Evolutionary conservation across 2,329 filamentous ascomycete genomes (phyloP).

Genomic region (Epichloe typhina): DNA sequence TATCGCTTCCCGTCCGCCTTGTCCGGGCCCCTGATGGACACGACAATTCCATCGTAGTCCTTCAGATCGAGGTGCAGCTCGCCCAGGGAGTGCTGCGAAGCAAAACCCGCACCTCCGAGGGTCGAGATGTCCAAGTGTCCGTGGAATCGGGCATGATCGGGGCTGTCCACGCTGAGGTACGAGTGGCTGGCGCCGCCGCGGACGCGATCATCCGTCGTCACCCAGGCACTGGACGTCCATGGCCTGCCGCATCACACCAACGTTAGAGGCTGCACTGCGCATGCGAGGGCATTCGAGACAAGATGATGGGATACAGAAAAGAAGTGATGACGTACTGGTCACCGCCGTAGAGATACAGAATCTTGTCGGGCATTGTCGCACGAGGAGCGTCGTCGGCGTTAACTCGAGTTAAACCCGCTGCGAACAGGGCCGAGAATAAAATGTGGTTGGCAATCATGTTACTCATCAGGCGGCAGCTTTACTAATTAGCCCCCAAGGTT

Average conservation of each 20-base stretch:
- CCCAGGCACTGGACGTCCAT: conserved; percentile 52
- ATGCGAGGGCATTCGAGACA: background rate
- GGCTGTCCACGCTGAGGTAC: conserved; percentile 24
- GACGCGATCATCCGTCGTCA: conserved; percentile 61
- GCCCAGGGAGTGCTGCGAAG: conserved; percentile 58
- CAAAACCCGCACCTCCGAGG: conserved; percentile 71
- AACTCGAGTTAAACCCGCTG: background rate
- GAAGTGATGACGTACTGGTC: conserved; percentile 18
- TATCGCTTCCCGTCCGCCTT: conserved; percentile 53
- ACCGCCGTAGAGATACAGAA: conserved; percentile 27
- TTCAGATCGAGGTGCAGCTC: conserved; percentile 50
- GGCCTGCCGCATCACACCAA: conserved; percentile 25
- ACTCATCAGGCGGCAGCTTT: too few species aligned
- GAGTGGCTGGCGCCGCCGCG: conserved; percentile 56
- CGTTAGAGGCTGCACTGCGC: background rate
- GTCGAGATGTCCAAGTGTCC: conserved; percentile 61
- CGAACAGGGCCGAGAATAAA: background rate
- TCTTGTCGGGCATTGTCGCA: conserved; percentile 8
- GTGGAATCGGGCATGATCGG: conserved; percentile 42
- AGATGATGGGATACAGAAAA: background rate
- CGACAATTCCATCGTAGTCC: conserved; percentile 44
- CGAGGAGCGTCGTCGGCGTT: background rate
- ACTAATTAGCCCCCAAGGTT: background rate
- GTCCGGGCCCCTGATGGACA: conserved; percentile 28
- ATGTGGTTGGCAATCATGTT: background rate